Base-by-base conservation (phyloP, 129 eudicot genomes). In the Ambrosia trifida region DNA sequence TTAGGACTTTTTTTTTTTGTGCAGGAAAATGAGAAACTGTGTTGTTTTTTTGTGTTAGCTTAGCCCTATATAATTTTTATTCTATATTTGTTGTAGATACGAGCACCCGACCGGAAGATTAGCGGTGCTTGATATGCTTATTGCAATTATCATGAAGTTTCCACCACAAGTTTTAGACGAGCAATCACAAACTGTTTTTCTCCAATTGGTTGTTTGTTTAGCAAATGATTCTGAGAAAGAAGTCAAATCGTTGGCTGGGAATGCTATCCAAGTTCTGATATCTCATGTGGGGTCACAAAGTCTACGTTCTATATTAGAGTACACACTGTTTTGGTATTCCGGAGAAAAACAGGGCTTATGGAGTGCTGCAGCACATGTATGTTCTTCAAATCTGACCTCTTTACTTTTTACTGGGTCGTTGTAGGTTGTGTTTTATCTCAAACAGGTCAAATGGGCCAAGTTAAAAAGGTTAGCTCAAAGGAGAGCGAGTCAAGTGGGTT, bases 301-400 rank as follows among this genome's bases (percentile, higher is more conserved):
- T 40, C 82, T 70, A 11, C 59, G 72, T 43, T 75, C 83, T 8
- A 84, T 89, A 68, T 75, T 87, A 7, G 79, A 82, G 59, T 76
- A 71, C 60, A 73, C 87, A 63, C 83, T 83, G 64, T 52, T 69
- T 18, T 93, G 96, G 98, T 93, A 87, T 76, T 58, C 76, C 38
- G 90, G 88, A 8, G 84, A 75, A n/a, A 84, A 89, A 50, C 89
- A 80, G 65, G 73, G 83, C 46, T 72, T 93, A 28, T 85, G 96
- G 96, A 81, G 92, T 84, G 82, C 95, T 75, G 95, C 95, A 66
- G 98, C 98, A 16, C 96, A 93, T 92, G 98, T 89, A 71, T 40
- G 44, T 7, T 38, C 50, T 20, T 47, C 28, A 56, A 11, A 20
- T 53, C 62, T 56, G 7, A 20, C n/a, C 4, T 56, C n/a, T 31